Base-by-base conservation (phyloP, 2,329 filamentous ascomycete species). In the Penicillium sp. region DNA sequence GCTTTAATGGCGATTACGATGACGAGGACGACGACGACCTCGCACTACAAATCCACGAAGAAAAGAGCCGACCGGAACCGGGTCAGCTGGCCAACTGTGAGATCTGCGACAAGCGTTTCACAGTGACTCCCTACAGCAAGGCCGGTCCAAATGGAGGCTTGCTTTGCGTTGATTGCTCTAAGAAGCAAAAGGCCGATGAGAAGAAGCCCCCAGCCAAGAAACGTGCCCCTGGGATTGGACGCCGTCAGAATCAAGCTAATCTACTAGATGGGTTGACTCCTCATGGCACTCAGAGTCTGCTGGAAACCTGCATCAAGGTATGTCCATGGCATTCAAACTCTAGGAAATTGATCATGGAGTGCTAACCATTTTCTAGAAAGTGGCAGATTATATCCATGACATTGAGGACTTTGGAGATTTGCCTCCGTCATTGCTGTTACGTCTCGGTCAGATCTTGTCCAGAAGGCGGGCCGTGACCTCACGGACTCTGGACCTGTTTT, bases 41-140 rank as follows among this genome's bases (percentile, higher is more conserved):
- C 29, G 76, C 74, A 5, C 66, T 71, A 49, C 77, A 81, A 50
- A 81, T 85, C 65, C 79, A 84, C 74, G 79, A 83, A 69, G 79
- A 82, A 63, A 85, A 84, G 64, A 65, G 71, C 22, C 71, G 70
- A 26, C 86, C 87, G 2, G 71, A 87, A n/a, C 89, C 91, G 2
- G 92, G 90, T 2, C 93, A 97, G 72, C 84, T 93, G 68, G 91
- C 89, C 61, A 92, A 96, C 63, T 97, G 93, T 70, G 91, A 89
- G 60, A 77, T 87, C 3, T 97, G 93, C 72, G 81, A 83, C 42
- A 96, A 94, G 60, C 86, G 92, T 37, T 97, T 97, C 69, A 96
- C 91, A 0, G 92, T 97, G 43, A 97, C 93, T 0, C 83, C 90
- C 0, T 97, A 97, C 76, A 92, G 89, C 60, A 88, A 91, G 62